These are phyloP conservation scores for Paracorniculantispora psalliotae DNA, from an alignment of 2,329 filamentous ascomycete species.

Conservation along the genomic window DNA sequence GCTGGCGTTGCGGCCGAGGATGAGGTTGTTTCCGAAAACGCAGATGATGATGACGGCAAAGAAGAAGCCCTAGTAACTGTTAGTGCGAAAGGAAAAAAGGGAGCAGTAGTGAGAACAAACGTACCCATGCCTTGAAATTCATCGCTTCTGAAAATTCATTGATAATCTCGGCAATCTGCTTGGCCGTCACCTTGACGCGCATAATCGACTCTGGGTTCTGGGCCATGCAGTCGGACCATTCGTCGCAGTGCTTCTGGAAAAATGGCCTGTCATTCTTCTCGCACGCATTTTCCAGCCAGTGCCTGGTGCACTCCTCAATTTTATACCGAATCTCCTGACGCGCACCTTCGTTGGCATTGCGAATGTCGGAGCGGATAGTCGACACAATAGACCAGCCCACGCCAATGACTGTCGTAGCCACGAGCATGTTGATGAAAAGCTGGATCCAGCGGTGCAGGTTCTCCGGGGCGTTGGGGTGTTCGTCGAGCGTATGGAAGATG, in stretches of 20 bases:
- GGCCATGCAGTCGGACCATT: constrained; percentile 86
- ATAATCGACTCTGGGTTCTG: constrained; percentile 74
- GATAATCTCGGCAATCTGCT: constrained; percentile 86
- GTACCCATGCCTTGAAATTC: constrained; percentile 68
- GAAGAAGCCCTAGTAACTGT: constrained; percentile 43
- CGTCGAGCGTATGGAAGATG: constrained; percentile 48
- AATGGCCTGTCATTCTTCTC: constrained; percentile 62
- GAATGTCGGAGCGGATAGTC: constrained; percentile 70
- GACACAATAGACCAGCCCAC: constrained; percentile 64
- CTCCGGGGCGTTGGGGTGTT: constrained; percentile 54
- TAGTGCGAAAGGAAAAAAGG: too few species aligned
- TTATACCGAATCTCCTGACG: constrained; percentile 65
- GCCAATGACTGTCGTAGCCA: constrained; percentile 54
- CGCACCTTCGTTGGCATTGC: constrained; percentile 63
- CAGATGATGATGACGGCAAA: constrained; percentile 43
- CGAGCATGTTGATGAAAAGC: constrained; percentile 58
- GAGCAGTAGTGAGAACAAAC: too few species aligned
- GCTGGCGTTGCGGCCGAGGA: constrained; percentile 33
- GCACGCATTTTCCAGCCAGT: constrained; percentile 76
- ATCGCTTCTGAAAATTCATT: constrained; percentile 91
- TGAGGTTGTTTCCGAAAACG: constrained; percentile 48
- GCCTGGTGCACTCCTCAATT: constrained; percentile 66
- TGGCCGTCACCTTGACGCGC: constrained; percentile 73
- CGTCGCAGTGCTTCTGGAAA: constrained; percentile 65
- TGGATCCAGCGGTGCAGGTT: constrained; percentile 57